Base-by-base conservation (phyloP, 2,329 filamentous ascomycete species). In the Aspergillus aculeatinus region DNA sequence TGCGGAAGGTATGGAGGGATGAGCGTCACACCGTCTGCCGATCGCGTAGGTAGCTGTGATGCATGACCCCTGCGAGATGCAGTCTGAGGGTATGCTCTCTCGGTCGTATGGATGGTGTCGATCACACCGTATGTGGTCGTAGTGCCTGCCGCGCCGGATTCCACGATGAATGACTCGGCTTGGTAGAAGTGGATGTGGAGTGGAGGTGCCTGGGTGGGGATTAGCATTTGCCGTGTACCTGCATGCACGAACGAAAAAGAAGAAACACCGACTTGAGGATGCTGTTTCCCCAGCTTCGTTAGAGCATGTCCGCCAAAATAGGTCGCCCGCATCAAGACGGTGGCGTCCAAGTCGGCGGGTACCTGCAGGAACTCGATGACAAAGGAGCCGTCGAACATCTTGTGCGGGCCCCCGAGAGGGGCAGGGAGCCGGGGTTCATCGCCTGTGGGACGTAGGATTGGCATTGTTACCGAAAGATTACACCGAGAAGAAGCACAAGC, bases 341-440 rank as follows among this genome's bases (percentile, higher is more conserved):
- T 55, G 27, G 59, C 59, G 10, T 60, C 39, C 19, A 60, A 55
- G 11, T 51, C 59, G 2, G 55, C 51, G 16, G 51, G 23, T 9
- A 51, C 47, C 25, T 60, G 59, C 19, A 60, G 48, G 31, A 60
- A 60, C 35, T 60, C 59, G 47, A 58, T 44, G 44, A 55, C 51
- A n/a, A 60, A 58, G 11, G 59, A 60, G 55, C 55, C 59, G 35
- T 52, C 51, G 51, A 60, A 60, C 19, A 60, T 44, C 23, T 31
- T 42, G 47, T 60, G 59, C 2, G 59, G 59, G 12, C 59, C 55
- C 11, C 59, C 59, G 3, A 60, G 50, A 3, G 59, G 59, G 6
- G 25, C 42, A 9, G 55, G 14, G 12, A 60, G 59, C 10, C 47
- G 55, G 1, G 47, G 55, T 25, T 60, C 59, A 14, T 55, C 55